Percentiles rank a stretch among this genome's conserved stretches.
These are phyloP conservation scores for Starmerella apis DNA, from an alignment of 805 yeast genomes.

Conservation along the genomic window DNA sequence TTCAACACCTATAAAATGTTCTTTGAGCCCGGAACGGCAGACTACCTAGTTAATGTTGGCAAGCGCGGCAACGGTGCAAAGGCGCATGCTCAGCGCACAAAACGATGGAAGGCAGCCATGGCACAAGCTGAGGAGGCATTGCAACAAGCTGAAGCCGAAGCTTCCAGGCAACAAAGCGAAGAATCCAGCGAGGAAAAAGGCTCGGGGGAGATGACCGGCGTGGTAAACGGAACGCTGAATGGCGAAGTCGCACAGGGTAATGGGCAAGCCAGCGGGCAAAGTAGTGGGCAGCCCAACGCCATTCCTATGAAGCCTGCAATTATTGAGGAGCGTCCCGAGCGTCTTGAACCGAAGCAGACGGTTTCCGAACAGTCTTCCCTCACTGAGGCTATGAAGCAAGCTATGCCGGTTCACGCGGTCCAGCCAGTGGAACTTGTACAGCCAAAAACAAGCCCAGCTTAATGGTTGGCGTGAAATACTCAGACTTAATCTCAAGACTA, in stretches of 20 bases:
- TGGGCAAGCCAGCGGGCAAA: neutral
- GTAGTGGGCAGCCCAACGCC: neutral
- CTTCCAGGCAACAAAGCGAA: conserved; percentile 6
- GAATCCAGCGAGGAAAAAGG: neutral
- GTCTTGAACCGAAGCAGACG: neutral
- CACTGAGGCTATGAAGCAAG: conserved; percentile 3
- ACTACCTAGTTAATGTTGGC: conserved; percentile 42
- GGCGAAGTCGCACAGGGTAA: neutral
- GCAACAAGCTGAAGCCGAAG: conserved; percentile 18
- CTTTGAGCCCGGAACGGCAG: conserved; percentile 69
- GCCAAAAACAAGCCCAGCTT: neutral
- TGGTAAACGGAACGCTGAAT: neutral
- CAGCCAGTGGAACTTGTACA: conserved; percentile 9
- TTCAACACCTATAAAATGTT: conserved; percentile 68
- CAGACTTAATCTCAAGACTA: neutral
- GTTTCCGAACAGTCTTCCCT: neutral
- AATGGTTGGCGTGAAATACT: neutral
- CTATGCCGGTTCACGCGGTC: conserved; percentile 9
- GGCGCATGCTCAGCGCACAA: conserved; percentile 11
- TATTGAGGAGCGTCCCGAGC: neutral
- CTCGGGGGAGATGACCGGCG: neutral
- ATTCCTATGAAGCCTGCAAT: conserved; percentile 5
- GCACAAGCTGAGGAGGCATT: conserved; percentile 18
- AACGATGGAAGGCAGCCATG: conserved; percentile 20
- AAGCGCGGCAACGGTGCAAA: conserved; percentile 6